Evolutionary conservation across 352 stramenopile species (phyloP).

Genomic region (Phytophthora fragariaefolia): DNA sequence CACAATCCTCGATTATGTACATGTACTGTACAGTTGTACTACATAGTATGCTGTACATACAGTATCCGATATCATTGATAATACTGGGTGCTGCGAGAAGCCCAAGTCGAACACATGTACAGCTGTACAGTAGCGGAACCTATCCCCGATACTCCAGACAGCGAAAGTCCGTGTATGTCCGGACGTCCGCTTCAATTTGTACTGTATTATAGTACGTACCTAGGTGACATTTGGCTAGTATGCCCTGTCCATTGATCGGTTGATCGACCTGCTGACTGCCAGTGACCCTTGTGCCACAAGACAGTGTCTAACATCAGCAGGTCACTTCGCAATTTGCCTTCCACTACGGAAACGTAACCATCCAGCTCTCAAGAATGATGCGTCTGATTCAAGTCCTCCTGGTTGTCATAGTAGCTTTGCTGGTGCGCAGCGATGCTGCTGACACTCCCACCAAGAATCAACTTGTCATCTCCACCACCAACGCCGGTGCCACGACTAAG

Average conservation of each 20-base stretch:
- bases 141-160: neutral
- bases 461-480: constrained; percentile 14
- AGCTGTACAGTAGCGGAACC: neutral
- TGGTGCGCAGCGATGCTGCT: constrained; percentile 10
- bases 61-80: too few species aligned
- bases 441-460: constrained; percentile 11
- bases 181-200: constrained; percentile 14
- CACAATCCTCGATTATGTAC: too few species aligned
- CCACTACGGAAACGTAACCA: neutral
- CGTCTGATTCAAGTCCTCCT: constrained; percentile 18
- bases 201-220: too few species aligned
- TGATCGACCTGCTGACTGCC: neutral
- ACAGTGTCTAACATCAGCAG: constrained; percentile 1
- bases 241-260: neutral
- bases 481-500: constrained; percentile 16
- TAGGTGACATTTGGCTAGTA: constrained; percentile 1
- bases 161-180: neutral
- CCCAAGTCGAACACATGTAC: too few species aligned
- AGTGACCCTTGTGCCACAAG: constrained; percentile 1
- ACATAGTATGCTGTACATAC: too few species aligned
- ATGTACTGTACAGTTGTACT: too few species aligned
- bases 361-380: constrained; percentile 10
- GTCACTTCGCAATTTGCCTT: constrained; percentile 23
- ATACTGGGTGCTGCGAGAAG: too few species aligned
- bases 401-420: constrained; percentile 7